Evolutionary conservation across 2,329 filamentous ascomycete genomes (phyloP), one percentile per base, ranked within the genome.

Genomic region (Fusarium subglutinans): DNA sequence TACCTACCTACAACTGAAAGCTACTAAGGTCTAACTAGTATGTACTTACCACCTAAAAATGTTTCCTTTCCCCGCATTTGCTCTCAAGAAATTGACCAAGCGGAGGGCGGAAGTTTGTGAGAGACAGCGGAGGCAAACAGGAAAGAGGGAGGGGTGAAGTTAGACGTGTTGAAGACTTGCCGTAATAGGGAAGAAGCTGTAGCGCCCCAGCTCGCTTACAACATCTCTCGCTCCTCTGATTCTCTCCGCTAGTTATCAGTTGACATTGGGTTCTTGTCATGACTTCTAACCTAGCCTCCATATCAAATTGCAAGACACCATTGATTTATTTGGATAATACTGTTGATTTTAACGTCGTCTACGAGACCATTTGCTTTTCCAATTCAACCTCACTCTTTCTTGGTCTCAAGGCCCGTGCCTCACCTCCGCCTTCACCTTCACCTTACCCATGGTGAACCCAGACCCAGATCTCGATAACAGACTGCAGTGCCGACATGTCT

Each of bases 61-160:
- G 62, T 59, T 74, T 56, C 57, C 28, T 55, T 70, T 70, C 72
- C 72, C 72, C 72, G 72, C 72, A 75, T 54, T 66, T 38, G 57
- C 43, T 59, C 55, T 54, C 35, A 24, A 44, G 47, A 63, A 54
- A 65, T 69, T 69, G 68, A 47, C 63, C 54, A 67, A 63, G 67
- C 44, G 55, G 63, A 74, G 50, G 15, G 50, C 53, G 43, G 55
- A 72, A 51, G n/a, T 48, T 50, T 55, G 51, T 45, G 53, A 45
- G n/a, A 26, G 22, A 38, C 30, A 58, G 37, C 37, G 55, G 51
- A 35, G 44, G 62, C 56, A 71, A 73, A 58, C 54, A 65, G 67
- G 72, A 69, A 63, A 67, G 72, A 69, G 65, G 64, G 72, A 75
- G 72, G 72, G 72, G 72, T 75, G 72, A 69, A 48, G 63, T 41